Conservation (phyloP, 352 stramenopile species). For the Peronosclerospora sorghi region DNA sequence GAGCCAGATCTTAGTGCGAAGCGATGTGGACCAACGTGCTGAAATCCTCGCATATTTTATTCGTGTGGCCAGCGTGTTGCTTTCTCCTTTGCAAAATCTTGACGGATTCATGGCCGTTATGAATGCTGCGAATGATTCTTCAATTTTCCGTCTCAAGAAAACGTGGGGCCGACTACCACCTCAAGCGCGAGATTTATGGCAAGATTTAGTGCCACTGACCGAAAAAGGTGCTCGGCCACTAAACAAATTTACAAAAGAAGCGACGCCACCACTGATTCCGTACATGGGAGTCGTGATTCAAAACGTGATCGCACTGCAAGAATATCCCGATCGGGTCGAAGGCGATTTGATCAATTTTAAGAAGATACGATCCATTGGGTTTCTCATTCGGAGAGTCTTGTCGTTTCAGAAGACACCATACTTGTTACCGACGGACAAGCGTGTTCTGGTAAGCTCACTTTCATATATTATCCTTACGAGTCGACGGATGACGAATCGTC, state of each 20-base stretch:
- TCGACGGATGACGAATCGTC: neutral
- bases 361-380: constrained; percentile 70
- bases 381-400: constrained; percentile 44
- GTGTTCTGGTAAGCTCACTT: constrained; percentile 51
- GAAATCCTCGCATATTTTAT: constrained; percentile 80
- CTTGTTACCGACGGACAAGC: constrained; percentile 65
- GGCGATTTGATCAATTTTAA: constrained; percentile 82
- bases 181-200: constrained; percentile 66
- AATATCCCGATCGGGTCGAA: constrained; percentile 70
- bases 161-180: constrained; percentile 65
- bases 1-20: constrained; percentile 60
- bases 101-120: constrained; percentile 87
- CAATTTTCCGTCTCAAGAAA: constrained; percentile 79
- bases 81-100: constrained; percentile 75
- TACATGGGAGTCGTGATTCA: constrained; percentile 83
- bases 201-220: constrained; percentile 72
- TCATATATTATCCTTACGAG: neutral
- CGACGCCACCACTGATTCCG: constrained; percentile 53
- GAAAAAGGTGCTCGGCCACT: constrained; percentile 70
- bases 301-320: constrained; percentile 73
- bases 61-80: constrained; percentile 60
- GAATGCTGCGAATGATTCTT: constrained; percentile 83
- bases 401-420: constrained; percentile 71
- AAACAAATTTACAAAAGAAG: constrained; percentile 75
- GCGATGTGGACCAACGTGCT: constrained; percentile 71